phyloP scores from a whole-genome alignment of 805 yeast species.

The Schizosaccharomyces osmophilus region DNA sequence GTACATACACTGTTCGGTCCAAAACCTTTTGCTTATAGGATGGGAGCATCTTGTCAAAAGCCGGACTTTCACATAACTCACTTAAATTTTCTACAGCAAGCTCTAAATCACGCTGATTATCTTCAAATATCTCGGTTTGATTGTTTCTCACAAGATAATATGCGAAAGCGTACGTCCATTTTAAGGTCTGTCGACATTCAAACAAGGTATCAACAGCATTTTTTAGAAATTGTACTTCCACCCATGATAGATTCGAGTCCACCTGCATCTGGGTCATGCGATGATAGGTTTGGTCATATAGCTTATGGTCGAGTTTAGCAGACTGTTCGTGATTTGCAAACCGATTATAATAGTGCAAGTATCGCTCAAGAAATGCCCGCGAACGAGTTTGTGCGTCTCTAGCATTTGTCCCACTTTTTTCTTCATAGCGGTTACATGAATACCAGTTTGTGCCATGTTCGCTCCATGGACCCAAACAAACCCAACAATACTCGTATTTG shows the following conservation, averaged over 20 bases:
- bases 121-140: conserved; percentile 41
- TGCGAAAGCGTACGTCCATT: conserved; percentile 78
- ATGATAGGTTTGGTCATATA: conserved; percentile 37
- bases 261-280: conserved; percentile 44
- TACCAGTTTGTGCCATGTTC: conserved; percentile 39
- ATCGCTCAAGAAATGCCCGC: conserved; percentile 31
- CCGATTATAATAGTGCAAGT: conserved; percentile 49
- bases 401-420: conserved; percentile 18
- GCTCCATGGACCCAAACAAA: conserved; percentile 57
- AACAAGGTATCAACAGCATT: conserved; percentile 44
- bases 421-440: conserved; percentile 39
- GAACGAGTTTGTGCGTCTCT: conserved; percentile 21
- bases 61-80: conserved; percentile 26
- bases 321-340: conserved; percentile 58
- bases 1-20: conserved; percentile 21
- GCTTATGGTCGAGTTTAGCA: conserved; percentile 40
- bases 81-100: conserved; percentile 47
- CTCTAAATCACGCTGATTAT: conserved; percentile 38
- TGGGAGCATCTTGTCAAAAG: conserved; percentile 13
- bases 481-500: conserved; percentile 71
- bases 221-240: conserved; percentile 60
- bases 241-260: conserved; percentile 47
- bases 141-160: conserved; percentile 32
- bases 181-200: conserved; percentile 47
- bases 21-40: conserved; percentile 19